These are phyloP conservation scores for Kondoa subrosea DNA, from an alignment of 768 basidiomycete genomes.

Conservation along the genomic window DNA sequence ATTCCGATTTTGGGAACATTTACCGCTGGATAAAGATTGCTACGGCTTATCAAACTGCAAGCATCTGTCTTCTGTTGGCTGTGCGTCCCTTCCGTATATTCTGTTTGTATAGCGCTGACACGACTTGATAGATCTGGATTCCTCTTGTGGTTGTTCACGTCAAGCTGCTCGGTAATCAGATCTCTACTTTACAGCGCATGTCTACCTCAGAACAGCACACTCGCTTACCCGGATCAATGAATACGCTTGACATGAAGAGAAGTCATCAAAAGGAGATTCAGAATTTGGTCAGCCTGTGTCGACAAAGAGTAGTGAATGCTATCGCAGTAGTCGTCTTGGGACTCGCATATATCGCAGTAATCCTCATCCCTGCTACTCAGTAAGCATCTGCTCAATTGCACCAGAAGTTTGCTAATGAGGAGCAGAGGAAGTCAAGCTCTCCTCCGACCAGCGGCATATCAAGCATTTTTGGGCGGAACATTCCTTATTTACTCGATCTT, in stretches of 20 bases:
- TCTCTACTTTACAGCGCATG: neutral
- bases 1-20: neutral
- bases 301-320: neutral
- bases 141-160: neutral
- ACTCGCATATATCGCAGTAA: neutral
- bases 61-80: neutral
- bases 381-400: neutral
- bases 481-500: neutral
- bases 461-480: neutral
- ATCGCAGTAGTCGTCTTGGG: neutral
- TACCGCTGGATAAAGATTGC: neutral
- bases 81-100: neutral
- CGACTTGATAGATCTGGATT: neutral
- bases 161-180: neutral
- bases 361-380: neutral
- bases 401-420: neutral
- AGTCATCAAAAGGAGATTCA: neutral
- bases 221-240: neutral
- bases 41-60: neutral
- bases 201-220: neutral
- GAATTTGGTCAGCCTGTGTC: neutral
- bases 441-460: neutral
- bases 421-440: neutral
- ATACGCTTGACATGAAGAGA: neutral
- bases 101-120: neutral